Evolutionary conservation across 768 basidiomycete species (phyloP).

Genomic region (Mycena chlorophos): DNA sequence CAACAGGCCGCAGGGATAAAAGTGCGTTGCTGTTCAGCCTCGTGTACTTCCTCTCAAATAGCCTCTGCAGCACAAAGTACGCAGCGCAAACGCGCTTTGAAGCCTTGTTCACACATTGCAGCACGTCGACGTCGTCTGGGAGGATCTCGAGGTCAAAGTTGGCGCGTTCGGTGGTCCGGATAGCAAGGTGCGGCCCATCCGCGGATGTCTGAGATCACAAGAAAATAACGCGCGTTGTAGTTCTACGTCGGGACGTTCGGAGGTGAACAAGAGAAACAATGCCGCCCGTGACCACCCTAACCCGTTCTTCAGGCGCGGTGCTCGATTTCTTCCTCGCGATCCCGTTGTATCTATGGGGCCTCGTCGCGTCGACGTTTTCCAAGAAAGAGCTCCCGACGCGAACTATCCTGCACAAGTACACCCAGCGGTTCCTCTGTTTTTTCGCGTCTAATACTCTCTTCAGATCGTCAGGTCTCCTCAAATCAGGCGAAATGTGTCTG

Average conservation of each 20-base stretch:
- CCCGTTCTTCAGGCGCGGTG: slow-evolving; percentile 39
- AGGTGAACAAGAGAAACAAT: slow-evolving; percentile 31
- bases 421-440: background rate
- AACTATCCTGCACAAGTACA: slow-evolving; percentile 62
- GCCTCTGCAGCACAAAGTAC: slow-evolving; percentile 16
- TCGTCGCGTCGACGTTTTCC: slow-evolving; percentile 41
- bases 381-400: slow-evolving; percentile 40
- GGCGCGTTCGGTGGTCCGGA: slow-evolving; percentile 45
- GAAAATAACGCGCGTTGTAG: slow-evolving; percentile 31
- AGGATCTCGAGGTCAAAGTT: slow-evolving; percentile 63
- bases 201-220: background rate
- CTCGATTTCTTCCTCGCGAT: slow-evolving; percentile 55
- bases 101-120: slow-evolving; percentile 18
- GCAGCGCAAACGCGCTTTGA: no score
- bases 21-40: slow-evolving; percentile 25
- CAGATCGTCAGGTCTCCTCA: slow-evolving; percentile 67
- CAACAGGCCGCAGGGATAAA: slow-evolving; percentile 67
- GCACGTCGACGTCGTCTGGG: slow-evolving; percentile 77
- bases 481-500: slow-evolving; percentile 85
- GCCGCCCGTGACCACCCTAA: slow-evolving; percentile 19
- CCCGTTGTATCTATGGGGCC: slow-evolving; percentile 46
- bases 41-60: background rate
- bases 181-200: slow-evolving; percentile 47
- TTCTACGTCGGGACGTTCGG: slow-evolving; percentile 61
- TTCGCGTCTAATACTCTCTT: background rate